Base-by-base conservation (phyloP, 345 rosid species). In the Cardamine occulta region DNA sequence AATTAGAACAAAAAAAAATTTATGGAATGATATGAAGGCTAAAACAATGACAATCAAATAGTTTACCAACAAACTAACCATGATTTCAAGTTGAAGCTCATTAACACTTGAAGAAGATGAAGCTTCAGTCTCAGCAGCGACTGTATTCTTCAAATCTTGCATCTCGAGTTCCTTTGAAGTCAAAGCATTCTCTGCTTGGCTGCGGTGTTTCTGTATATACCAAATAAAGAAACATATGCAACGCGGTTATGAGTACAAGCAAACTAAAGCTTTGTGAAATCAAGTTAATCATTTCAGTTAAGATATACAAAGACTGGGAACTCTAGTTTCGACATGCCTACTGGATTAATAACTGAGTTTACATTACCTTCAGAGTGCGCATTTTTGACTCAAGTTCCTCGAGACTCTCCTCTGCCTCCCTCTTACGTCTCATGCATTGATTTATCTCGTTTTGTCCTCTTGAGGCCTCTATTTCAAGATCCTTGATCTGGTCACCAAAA, bases 41-140 rank as follows among this genome's bases (percentile, higher is more conserved):
- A 57, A 48, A 10, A 52, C 68, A 72, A 58, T 59, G 31, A 39
- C 37, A 29, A 49, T 39, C 4, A 63, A 55, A 63, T 31, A 55
- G 34, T 18, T 24, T 63, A 47, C 67, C 72, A 56, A 40, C 76
- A 63, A 75, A 80, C 96, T 72, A 75, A 95, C 97, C 55, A 86
- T 83, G 77, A 92, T 88, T 82, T 95, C 99, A 84, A 82, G 85
- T 64, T 61, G 80, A 79, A 89, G 91, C 84, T 95, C 97, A 69
- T 89, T 88, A 76, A 89, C 89, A 74, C 81, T 82, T 77, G 92
- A 86, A 53, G 76, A 77, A 60, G 88, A 45, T 58, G 84, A 66
- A 60, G 78, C 19, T 63, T 76, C 83, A 39, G 82, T 78, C 72
- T 85, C 91, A 32, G 81, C 80, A 71, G 63, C 84, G 68, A 63